These are phyloP conservation scores for Sporisorium graminicola DNA, from an alignment of 1,284 basidiomycete genomes.

Conservation along the genomic window DNA sequence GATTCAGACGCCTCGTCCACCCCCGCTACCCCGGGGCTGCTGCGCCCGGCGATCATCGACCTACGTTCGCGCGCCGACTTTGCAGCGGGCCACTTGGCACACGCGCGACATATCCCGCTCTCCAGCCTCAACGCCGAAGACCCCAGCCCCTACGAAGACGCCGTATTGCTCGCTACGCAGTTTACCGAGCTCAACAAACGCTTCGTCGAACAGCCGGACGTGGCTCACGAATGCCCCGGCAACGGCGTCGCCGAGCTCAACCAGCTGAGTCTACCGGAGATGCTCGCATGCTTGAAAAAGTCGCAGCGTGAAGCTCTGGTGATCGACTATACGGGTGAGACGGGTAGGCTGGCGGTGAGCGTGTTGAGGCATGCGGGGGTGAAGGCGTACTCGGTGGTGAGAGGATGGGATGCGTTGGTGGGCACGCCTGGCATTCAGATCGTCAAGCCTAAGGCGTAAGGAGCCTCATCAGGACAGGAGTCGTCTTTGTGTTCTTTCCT, in stretches of 20 bases:
- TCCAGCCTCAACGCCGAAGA: slow-evolving; percentile 26
- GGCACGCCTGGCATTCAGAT: background rate
- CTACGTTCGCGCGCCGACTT: slow-evolving; percentile 24
- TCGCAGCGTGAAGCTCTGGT: slow-evolving; percentile 24
- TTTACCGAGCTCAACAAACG: slow-evolving; percentile 39
- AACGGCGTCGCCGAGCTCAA: slow-evolving; percentile 29
- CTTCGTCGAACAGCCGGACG: slow-evolving; percentile 11
- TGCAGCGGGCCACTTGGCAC: slow-evolving; percentile 7
- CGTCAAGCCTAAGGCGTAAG: slow-evolving; percentile 5
- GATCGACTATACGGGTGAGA: slow-evolving; percentile 35
- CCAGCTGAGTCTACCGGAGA: slow-evolving; percentile 21
- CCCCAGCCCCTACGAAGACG: slow-evolving; percentile 32
- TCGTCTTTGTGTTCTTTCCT: background rate
- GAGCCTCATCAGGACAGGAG: too few species aligned
- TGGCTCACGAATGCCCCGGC: slow-evolving; percentile 13
- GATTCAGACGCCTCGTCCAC: slow-evolving; percentile 11
- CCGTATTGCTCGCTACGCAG: slow-evolving; percentile 34
- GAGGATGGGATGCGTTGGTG: slow-evolving; percentile 16
- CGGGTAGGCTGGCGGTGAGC: slow-evolving; percentile 21
- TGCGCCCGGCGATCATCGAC: slow-evolving; percentile 34
- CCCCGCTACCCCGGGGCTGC: background rate
- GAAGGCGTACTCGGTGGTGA: slow-evolving; percentile 31
- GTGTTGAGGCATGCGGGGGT: slow-evolving; percentile 32
- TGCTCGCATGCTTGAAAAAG: slow-evolving; percentile 20
- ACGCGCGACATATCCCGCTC: slow-evolving; percentile 32